Evolutionary conservation across 495 filamentous ascomycete genomes (phyloP).

Genomic region (Penicillium bialowiezense): DNA sequence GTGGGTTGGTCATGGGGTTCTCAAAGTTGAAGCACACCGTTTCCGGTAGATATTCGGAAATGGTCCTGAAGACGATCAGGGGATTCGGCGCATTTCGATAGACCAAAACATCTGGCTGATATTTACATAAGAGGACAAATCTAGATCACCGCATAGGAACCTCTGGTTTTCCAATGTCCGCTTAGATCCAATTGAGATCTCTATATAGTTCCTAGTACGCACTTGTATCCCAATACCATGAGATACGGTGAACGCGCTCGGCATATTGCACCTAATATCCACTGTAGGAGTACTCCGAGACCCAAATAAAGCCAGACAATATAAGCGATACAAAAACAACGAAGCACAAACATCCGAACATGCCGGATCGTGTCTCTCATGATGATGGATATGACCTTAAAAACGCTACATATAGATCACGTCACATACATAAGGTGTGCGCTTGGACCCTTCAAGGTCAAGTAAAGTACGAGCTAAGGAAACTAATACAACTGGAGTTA

Average conservation of each 20-base stretch:
- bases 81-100: no score
- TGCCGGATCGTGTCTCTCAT: neutral
- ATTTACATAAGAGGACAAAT: no score
- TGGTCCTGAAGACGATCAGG: neutral
- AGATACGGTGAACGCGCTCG: neutral
- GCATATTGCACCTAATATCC: neutral
- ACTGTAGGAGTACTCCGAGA: neutral
- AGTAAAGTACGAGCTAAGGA: neutral
- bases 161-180: no score
- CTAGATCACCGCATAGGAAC: no score
- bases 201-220: no score
- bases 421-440: slow-evolving; percentile 8
- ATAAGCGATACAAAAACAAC: neutral
- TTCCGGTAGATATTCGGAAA: neutral
- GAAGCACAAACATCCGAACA: neutral
- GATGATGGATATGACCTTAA: slow-evolving; percentile 9
- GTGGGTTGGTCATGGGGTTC: neutral
- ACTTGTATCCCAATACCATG: neutral
- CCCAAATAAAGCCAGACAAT: neutral
- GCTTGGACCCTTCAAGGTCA: neutral
- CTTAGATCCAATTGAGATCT: no score
- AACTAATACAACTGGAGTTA: neutral
- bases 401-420: neutral
- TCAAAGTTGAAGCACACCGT: slow-evolving; percentile 1
- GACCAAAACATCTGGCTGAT: no score